Evolutionary conservation across 495 filamentous ascomycete genomes (phyloP).

Genomic region (Penicillium goetzii): DNA sequence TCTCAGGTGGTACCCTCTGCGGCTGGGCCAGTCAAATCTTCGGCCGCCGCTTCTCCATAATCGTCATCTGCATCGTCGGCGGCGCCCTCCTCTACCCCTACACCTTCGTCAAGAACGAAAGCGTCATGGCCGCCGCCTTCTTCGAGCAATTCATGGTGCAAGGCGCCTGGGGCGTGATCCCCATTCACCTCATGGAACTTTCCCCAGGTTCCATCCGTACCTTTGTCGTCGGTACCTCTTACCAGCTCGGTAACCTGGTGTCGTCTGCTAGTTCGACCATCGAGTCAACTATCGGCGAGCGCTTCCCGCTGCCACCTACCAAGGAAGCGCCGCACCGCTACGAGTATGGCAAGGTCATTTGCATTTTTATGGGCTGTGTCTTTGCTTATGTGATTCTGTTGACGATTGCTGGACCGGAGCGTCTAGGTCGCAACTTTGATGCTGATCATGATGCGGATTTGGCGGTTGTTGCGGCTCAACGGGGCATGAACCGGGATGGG

Average conservation of each 20-base stretch:
- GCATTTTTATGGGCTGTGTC: slow-evolving; percentile 93
- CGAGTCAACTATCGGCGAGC: slow-evolving; percentile 78
- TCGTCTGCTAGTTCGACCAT: slow-evolving; percentile 82
- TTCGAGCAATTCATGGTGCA: slow-evolving; percentile 92
- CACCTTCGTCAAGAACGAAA: slow-evolving; percentile 63
- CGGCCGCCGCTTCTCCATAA: slow-evolving; percentile 80
- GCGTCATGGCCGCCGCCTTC: slow-evolving; percentile 81
- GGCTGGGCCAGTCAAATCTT: slow-evolving; percentile 82
- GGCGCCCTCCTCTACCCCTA: slow-evolving; percentile 83
- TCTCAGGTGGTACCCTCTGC: slow-evolving; percentile 73
- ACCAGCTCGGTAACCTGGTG: slow-evolving; percentile 85
- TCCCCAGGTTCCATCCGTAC: slow-evolving; percentile 81
- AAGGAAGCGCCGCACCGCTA: slow-evolving; percentile 57
- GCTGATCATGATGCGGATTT: slow-evolving; percentile 69
- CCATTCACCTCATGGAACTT: slow-evolving; percentile 87
- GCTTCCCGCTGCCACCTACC: slow-evolving; percentile 71
- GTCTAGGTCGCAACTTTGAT: slow-evolving; percentile 66
- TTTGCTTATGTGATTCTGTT: slow-evolving; percentile 79
- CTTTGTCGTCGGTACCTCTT: slow-evolving; percentile 80
- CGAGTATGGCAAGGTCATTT: slow-evolving; percentile 87
- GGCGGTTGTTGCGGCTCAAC: slow-evolving; percentile 43
- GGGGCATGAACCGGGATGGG: slow-evolving; percentile 13
- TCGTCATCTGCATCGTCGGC: slow-evolving; percentile 74
- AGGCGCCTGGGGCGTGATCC: slow-evolving; percentile 83
- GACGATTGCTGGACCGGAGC: slow-evolving; percentile 78